Percentiles rank a stretch among this genome's conserved stretches.
Evolutionary conservation across 371 early-diverging fungal species (phyloP).

Genomic region (Rhizopus microsporus): DNA sequence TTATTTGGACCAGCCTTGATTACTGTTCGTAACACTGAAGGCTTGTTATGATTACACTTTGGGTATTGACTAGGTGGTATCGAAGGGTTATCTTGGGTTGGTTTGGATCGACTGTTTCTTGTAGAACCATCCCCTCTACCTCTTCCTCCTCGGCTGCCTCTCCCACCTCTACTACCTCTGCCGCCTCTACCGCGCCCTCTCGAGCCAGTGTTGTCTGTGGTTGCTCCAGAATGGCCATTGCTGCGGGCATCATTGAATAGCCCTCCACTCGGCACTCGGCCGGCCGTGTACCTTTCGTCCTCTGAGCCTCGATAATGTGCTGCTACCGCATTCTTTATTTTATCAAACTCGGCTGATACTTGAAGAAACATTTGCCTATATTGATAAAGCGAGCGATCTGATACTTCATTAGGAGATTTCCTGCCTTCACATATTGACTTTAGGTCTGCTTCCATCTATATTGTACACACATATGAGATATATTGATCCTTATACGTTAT

Average conservation of each 20-base stretch:
- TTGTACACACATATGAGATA: neutral
- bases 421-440: slow-evolving; percentile 69
- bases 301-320: slow-evolving; percentile 31
- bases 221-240: slow-evolving; percentile 4
- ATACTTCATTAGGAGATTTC: slow-evolving; percentile 58
- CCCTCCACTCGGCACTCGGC: slow-evolving; percentile 12
- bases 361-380: slow-evolving; percentile 68
- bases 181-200: slow-evolving; percentile 15
- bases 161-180: slow-evolving; percentile 21
- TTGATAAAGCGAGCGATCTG: slow-evolving; percentile 55
- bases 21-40: slow-evolving; percentile 42
- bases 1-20: slow-evolving; percentile 65
- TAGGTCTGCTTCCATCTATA: slow-evolving; percentile 72
- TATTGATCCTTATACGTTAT: neutral
- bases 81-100: neutral
- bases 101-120: neutral
- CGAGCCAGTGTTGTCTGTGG: neutral
- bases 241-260: slow-evolving; percentile 12
- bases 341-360: slow-evolving; percentile 41
- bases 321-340: slow-evolving; percentile 49
- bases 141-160: slow-evolving; percentile 3
- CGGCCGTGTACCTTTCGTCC: neutral
- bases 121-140: neutral
- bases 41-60: slow-evolving; percentile 42
- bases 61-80: slow-evolving; percentile 5